These are phyloP conservation scores for Ceratobasidium papillatum DNA, from an alignment of 1,284 basidiomycete species.

Conservation along the genomic window DNA sequence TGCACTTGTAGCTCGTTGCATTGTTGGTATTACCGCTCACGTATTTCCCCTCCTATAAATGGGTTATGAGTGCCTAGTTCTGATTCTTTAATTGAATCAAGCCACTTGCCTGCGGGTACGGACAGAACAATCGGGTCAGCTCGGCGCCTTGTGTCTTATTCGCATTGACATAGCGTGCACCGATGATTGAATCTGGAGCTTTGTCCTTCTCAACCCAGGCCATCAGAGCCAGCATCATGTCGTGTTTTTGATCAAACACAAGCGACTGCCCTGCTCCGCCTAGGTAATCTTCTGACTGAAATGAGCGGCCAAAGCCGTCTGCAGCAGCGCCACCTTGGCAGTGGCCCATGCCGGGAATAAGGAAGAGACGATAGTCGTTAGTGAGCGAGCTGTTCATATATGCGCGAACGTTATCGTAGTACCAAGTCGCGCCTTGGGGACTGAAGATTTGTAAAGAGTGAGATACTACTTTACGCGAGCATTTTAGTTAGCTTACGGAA, in stretches of 20 bases:
- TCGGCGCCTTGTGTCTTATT: not conserved
- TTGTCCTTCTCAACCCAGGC: constrained; percentile 4
- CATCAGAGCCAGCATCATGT: constrained; percentile 11
- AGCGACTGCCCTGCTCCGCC: constrained; percentile 10
- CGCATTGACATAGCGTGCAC: not conserved
- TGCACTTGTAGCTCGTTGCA: constrained; percentile 1
- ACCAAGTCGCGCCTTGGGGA: constrained; percentile 6
- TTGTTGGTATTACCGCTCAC: constrained; percentile 1
- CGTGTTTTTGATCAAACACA: not conserved
- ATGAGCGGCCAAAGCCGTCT: constrained; percentile 15
- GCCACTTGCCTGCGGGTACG: constrained; percentile 14
- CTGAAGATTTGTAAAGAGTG: not conserved
- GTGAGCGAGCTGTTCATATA: constrained; percentile 1
- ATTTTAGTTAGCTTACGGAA: constrained; percentile 5
- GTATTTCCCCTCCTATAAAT: constrained; percentile 4
- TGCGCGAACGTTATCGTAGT: constrained; percentile 22
- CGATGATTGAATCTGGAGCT: not conserved
- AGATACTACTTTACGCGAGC: not conserved
- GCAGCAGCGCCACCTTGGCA: constrained; percentile 17
- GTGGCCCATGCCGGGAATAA: constrained; percentile 10
- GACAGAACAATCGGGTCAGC: constrained; percentile 18
- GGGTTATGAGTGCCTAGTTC: not conserved
- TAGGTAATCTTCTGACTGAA: not conserved
- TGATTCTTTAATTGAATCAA: not conserved
- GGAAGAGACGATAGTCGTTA: constrained; percentile 16